Evolutionary conservation across 1,284 basidiomycete species (phyloP).

Genomic region (Uromyces viciae-fabae): DNA sequence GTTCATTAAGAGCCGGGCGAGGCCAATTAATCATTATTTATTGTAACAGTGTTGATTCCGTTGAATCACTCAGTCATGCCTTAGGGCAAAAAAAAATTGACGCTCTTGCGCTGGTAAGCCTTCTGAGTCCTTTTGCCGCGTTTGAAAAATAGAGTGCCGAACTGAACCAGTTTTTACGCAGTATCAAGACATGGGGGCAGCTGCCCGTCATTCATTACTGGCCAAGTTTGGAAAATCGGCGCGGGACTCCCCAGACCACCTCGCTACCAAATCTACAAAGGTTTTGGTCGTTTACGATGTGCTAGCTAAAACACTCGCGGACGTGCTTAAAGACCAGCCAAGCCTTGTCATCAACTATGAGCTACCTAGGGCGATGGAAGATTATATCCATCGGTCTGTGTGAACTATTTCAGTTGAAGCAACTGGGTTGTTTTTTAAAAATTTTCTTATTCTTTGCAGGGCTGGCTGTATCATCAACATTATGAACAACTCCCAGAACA

Average conservation of each 20-base stretch:
- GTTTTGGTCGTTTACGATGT: constrained; percentile 35
- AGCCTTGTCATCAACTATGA: no score
- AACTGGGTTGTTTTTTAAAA: background rate
- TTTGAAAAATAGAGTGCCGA: background rate
- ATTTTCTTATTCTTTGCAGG: background rate
- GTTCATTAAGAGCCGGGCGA: background rate
- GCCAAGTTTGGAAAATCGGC: constrained; percentile 21
- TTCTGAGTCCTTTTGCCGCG: background rate
- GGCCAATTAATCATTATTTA: constrained; percentile 23
- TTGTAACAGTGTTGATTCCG: constrained; percentile 39
- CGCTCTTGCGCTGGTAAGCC: constrained; percentile 20
- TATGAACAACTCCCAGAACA: background rate
- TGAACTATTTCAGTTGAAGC: background rate
- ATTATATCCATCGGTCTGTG: constrained; percentile 24
- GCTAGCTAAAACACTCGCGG: background rate
- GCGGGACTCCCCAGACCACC: background rate
- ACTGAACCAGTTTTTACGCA: background rate
- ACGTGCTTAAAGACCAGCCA: background rate
- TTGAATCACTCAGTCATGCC: constrained; percentile 11
- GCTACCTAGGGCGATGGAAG: constrained; percentile 26
- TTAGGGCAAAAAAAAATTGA: constrained; percentile 10
- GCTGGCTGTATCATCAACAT: constrained; percentile 34
- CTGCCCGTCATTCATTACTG: constrained; percentile 24
- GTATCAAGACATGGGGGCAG: constrained; percentile 37
- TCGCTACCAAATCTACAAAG: background rate